Evolutionary conservation across 768 basidiomycete genomes (phyloP), one percentile per base, ranked within the genome.

Genomic region (Pisolithus marmoratus): DNA sequence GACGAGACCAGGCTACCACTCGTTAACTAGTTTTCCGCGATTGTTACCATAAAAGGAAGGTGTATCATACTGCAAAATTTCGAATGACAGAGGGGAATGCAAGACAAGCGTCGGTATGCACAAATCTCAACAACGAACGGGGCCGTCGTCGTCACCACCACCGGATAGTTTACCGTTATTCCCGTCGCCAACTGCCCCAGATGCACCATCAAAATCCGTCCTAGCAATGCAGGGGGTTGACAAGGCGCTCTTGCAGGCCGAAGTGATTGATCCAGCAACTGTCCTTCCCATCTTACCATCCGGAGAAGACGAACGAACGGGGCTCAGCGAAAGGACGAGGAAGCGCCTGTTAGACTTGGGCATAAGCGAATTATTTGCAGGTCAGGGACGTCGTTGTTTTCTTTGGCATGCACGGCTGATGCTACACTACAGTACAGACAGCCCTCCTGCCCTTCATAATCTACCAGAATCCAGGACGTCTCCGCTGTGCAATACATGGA

Each of bases 361-460:
- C 2, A 83, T 97, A n/a, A 76, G 73, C 5, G 85, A 93, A 53
- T 74, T 95, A 52, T 96, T 97, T 67, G 91, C 93, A 49, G 93
- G 93, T 91, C 58, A 55, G 81, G 37, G 20, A 67, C 44, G 22
- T 26, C 29, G 49, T 46, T 20, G 46, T 44, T 46, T 38, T 27
- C 9, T 22, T 26, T 34, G 46, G 20, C 22, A 23, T 26, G 22
- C 34, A 26, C 23, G 46, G 5, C 59, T 69, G 29, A 70, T 37
- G 37, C 24, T 57, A 19, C 23, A 5, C 20, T 62, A 41, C 59
- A 94, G 96, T 98, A 2, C 96, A 99, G 75, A 92, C 90, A 1
- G 79, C 78, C 17, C 78, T 97, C 12, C 70, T 98, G 0, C 94
- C 95, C 1, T 83, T 92, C 62, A 74, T 98, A 0, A 77, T 94